These are phyloP conservation scores for Botrytis aclada DNA, from an alignment of 2,329 filamentous ascomycete species.

Conservation along the genomic window DNA sequence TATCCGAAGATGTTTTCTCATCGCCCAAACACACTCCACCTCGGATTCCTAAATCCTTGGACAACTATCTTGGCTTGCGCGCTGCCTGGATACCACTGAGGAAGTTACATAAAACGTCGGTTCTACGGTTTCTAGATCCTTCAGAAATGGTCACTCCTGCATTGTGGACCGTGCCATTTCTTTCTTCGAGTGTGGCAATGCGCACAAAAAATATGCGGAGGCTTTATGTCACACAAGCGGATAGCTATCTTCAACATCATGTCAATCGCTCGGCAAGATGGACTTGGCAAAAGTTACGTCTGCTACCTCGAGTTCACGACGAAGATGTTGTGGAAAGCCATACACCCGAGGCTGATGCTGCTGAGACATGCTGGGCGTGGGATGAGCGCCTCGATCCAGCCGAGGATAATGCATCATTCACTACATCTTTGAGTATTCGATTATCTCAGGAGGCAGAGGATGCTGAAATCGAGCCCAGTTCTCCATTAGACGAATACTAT, in stretches of 20 bases:
- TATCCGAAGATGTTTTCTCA: slow-evolving; percentile 31
- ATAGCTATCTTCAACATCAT: slow-evolving; percentile 68
- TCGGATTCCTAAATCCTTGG: slow-evolving; percentile 26
- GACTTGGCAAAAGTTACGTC: slow-evolving; percentile 68
- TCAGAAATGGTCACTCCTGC: slow-evolving; percentile 71
- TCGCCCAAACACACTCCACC: slow-evolving; percentile 24
- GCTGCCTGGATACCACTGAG: slow-evolving; percentile 72
- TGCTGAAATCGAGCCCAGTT: slow-evolving; percentile 26
- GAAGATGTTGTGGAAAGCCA: slow-evolving; percentile 44
- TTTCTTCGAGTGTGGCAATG: slow-evolving; percentile 71
- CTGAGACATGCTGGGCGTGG: slow-evolving; percentile 66
- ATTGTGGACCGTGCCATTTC: slow-evolving; percentile 68
- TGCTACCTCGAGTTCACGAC: slow-evolving; percentile 57
- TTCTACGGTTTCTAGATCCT: slow-evolving; percentile 66
- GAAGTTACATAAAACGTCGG: slow-evolving; percentile 71
- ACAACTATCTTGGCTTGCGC: slow-evolving; percentile 50
- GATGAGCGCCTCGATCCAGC: slow-evolving; percentile 41
- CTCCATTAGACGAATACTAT: slow-evolving; percentile 36
- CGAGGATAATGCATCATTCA: slow-evolving; percentile 35
- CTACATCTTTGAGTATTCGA: slow-evolving; percentile 44
- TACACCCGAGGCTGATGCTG: slow-evolving; percentile 58
- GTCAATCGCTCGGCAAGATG: slow-evolving; percentile 45
- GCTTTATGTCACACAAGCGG: slow-evolving; percentile 72
- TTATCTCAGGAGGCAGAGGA: slow-evolving; percentile 40
- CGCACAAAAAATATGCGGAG: slow-evolving; percentile 58